phyloP scores from a whole-genome alignment of 345 rosid genomes.

The Dimocarpus longan region DNA sequence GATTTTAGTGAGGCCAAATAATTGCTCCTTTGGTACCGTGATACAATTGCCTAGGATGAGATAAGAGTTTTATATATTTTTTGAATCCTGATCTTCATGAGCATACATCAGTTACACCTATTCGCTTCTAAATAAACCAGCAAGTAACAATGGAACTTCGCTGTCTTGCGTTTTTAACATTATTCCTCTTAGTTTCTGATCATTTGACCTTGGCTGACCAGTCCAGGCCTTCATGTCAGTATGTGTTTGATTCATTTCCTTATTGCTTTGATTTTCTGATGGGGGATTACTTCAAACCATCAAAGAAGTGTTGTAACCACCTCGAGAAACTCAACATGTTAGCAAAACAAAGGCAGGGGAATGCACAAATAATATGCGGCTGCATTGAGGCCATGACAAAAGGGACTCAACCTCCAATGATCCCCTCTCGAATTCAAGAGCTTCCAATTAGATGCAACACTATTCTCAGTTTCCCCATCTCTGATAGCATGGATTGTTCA shows the following conservation, averaged over 20 bases:
- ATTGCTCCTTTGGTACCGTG: neutral
- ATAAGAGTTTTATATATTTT: neutral
- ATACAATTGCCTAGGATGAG: neutral
- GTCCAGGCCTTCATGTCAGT: slow-evolving; percentile 30
- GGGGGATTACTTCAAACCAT: slow-evolving; percentile 36
- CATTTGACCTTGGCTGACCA: neutral
- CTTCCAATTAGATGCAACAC: slow-evolving; percentile 42
- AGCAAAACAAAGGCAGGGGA: slow-evolving; percentile 34
- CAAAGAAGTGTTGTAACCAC: slow-evolving; percentile 38
- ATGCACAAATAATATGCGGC: slow-evolving; percentile 40
- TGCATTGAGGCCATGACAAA: slow-evolving; percentile 46
- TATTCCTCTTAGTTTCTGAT: slow-evolving; percentile 29
- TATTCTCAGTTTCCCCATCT: slow-evolving; percentile 55
- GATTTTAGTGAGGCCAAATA: neutral
- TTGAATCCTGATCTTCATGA: neutral
- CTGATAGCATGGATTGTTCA: slow-evolving; percentile 44
- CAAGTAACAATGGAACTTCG: slow-evolving; percentile 3
- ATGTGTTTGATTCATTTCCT: slow-evolving; percentile 38
- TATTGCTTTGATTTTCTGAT: slow-evolving; percentile 47
- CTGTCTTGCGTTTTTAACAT: neutral
- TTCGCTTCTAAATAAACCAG: neutral
- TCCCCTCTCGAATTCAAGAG: slow-evolving; percentile 34
- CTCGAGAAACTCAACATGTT: slow-evolving; percentile 38
- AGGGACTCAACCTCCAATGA: slow-evolving; percentile 35
- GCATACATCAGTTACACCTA: neutral